These are phyloP conservation scores for Chaetomiaceae sp. DNA, from an alignment of 2,329 filamentous ascomycete genomes.

Conservation along the genomic window DNA sequence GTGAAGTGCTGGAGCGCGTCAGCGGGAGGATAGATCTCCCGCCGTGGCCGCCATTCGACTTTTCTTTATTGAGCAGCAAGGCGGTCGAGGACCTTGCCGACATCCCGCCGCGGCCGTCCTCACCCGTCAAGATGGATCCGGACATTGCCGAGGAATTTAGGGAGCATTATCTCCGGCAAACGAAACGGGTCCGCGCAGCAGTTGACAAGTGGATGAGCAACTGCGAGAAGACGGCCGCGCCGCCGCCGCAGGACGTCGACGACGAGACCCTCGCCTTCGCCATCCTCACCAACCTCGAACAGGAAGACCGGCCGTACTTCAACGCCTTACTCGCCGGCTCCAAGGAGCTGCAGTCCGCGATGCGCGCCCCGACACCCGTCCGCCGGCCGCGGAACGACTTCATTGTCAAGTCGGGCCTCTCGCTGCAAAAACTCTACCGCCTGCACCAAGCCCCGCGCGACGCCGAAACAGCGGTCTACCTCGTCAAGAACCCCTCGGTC, in stretches of 20 bases:
- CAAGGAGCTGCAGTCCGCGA: slow-evolving; percentile 50
- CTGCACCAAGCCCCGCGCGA: slow-evolving; percentile 70
- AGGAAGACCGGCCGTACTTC: slow-evolving; percentile 73
- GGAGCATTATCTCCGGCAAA: slow-evolving; percentile 87
- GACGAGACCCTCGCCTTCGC: slow-evolving; percentile 93
- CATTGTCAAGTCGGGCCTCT: slow-evolving; percentile 68
- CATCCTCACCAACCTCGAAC: slow-evolving; percentile 79
- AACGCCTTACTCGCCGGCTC: slow-evolving; percentile 69
- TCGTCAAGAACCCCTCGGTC: slow-evolving; percentile 74
- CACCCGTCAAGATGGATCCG: slow-evolving; percentile 74
- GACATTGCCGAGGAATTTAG: slow-evolving; percentile 92
- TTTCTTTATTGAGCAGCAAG: slow-evolving; percentile 58
- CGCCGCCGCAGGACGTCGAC: slow-evolving; percentile 82
- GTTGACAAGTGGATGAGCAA: slow-evolving; percentile 87
- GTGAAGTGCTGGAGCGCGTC: slow-evolving; percentile 89
- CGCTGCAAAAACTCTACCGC: slow-evolving; percentile 81
- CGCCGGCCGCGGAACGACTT: slow-evolving; percentile 66
- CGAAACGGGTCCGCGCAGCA: slow-evolving; percentile 84
- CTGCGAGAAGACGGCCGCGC: slow-evolving; percentile 68
- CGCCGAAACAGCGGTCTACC: slow-evolving; percentile 78
- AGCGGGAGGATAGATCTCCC: slow-evolving; percentile 84
- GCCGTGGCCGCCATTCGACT: slow-evolving; percentile 81
- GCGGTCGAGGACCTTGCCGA: slow-evolving; percentile 62
- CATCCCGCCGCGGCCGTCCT: slow-evolving; percentile 51
- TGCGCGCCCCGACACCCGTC: slow-evolving; percentile 65